Base-by-base conservation (phyloP, 2,329 filamentous ascomycete species). In the Paecilomyces dactylethromorphus region DNA sequence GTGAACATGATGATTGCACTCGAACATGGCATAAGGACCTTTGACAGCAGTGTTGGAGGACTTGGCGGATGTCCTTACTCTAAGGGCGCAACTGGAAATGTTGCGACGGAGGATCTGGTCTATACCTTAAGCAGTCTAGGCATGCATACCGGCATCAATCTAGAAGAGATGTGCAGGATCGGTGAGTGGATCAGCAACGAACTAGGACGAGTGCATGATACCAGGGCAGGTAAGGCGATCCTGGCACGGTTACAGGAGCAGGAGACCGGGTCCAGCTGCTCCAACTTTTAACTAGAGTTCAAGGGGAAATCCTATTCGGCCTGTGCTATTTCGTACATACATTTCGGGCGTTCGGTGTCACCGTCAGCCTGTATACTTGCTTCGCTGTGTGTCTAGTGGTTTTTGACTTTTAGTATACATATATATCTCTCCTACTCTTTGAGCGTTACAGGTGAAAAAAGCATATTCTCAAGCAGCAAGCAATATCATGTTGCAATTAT, bases 61-160 rank as follows among this genome's bases (percentile, higher is more conserved):
- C 74, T 88, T 18, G 85, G 85, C 45, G 85, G 85, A 0, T 88
- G 85, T 67, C 85, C 85, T 1, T 88, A 83, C 65, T 84, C 82
- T 53, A 86, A 85, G 31, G 85, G 85, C 3, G 85, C 85, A 6
- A 88, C 85, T 1, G 85, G 85, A 0, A 88, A 88, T 69, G 81
- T 87, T 18, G 80, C 84, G 2, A 87, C 85, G 0, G 85, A 88
- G 65, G 85, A 88, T 66, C 65, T 87, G 56, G 76, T 87, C 3
- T 82, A 87, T 66, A 80, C 79, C 3, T 70, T 87, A 58, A 82
- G 87, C 63, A 82, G 82, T 60, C 70, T 87, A 22, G 85, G 85
- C 0, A 80, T 82, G 69, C 77, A 82, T 60, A 87, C 85, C 0
- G 85, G 84, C 0, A 76, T 87, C 3, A 78, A 81, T 65, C 63